Evolutionary conservation across 805 yeast species (phyloP), one percentile per base, ranked within the genome.

Genomic region (Tetrapisispora pingtungensis): DNA sequence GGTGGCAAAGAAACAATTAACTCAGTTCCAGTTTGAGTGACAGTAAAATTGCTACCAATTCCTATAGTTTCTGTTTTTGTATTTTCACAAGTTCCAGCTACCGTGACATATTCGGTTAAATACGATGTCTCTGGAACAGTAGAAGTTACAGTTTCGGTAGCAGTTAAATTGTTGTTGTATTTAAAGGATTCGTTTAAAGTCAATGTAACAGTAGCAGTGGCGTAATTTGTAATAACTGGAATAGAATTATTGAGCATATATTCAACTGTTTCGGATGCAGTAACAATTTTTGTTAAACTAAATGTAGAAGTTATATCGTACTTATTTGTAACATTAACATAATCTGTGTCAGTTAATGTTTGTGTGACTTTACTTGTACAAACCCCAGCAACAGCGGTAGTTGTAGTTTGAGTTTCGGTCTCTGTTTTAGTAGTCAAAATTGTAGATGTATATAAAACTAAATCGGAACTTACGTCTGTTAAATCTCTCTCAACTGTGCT

Each of bases 351-450:
- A 10, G 41, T 38, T 13, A 27, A 31, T 5, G 40, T 37, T 26
- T 37, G 30, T 2, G 41, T 39, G 12, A 10, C 13, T 24, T 27
- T 26, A 17, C 30, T 20, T 17, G 40, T 37, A 18, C 40, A 37
- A 17, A 37, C 40, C 3, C 36, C 40, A 20, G n/a, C 31, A 17
- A 39, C 27, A n/a, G 36, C 15, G 3, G 27, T 34, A 8, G 46
- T 44, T 33, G 18, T 30, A 7, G 46, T 44, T 33, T 28, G 20
- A 14, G 46, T 44, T 4, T 35, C 37, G 10, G 40, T 36, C n/a
- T 14, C 34, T 2, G 41, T 31, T 19, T 19, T 17, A 3, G 41
- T 36, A 14, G 27, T 22, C n/a, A 36, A 10, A 15, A 36, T 10
- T 13, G 39, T 24, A 3, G 39, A 36, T 8, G 39, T 22, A 6